phyloP scores from a whole-genome alignment of 1,139 yeast species.

The Tardiomyces depauwii region DNA sequence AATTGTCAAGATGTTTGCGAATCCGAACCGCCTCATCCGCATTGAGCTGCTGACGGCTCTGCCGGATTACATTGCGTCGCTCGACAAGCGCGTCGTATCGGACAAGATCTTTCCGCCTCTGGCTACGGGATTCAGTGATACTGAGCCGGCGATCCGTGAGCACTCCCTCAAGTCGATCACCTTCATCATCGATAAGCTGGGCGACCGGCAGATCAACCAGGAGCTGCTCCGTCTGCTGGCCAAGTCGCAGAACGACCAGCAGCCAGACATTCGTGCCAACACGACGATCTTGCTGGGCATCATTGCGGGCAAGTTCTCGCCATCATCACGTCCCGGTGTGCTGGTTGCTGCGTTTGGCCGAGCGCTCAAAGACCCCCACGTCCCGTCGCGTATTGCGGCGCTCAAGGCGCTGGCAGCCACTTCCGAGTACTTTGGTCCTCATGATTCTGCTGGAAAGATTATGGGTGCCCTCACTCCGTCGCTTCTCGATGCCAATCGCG shows the following conservation, averaged over 20 bases:
- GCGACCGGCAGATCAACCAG: slow-evolving; percentile 76
- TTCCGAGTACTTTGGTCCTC: slow-evolving; percentile 56
- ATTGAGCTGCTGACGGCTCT: slow-evolving; percentile 55
- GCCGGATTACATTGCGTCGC: slow-evolving; percentile 40
- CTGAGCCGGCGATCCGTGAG: slow-evolving; percentile 69
- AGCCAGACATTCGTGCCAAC: slow-evolving; percentile 75
- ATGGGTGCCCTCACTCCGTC: slow-evolving; percentile 80
- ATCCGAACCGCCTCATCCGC: slow-evolving; percentile 69
- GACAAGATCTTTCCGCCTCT: slow-evolving; percentile 57
- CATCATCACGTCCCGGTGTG: slow-evolving; percentile 36
- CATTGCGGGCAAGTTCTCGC: slow-evolving; percentile 54
- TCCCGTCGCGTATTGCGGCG: slow-evolving; percentile 70
- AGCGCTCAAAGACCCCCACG: slow-evolving; percentile 69
- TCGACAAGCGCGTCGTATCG: slow-evolving; percentile 55
- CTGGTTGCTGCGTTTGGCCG: slow-evolving; percentile 80
- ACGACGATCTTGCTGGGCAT: slow-evolving; percentile 69
- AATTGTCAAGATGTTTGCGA: slow-evolving; percentile 47
- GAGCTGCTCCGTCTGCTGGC: slow-evolving; percentile 76
- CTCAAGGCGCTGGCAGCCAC: slow-evolving; percentile 61
- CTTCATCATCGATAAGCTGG: slow-evolving; percentile 49
- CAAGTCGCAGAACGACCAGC: slow-evolving; percentile 76
- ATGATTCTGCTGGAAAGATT: slow-evolving; percentile 71
- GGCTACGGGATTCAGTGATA: slow-evolving; percentile 73
- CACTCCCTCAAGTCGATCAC: slow-evolving; percentile 68
- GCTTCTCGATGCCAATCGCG: slow-evolving; percentile 59